Percentiles rank a stretch among this genome's conserved stretches.
These are phyloP conservation scores for Fusarium udum DNA, from an alignment of 2,329 filamentous ascomycete genomes.

Conservation along the genomic window DNA sequence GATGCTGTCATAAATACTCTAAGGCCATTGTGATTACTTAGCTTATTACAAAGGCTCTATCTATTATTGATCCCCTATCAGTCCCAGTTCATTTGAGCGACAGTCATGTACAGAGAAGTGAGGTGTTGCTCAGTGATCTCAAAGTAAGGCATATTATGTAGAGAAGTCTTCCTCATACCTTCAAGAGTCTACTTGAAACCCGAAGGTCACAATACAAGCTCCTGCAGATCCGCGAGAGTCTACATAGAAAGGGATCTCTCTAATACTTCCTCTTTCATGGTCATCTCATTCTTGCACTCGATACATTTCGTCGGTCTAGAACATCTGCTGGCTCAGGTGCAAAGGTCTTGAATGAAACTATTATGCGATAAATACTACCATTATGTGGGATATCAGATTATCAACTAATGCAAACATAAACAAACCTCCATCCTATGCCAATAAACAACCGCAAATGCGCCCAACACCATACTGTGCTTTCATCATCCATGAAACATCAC, in stretches of 20 bases:
- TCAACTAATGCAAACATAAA: background rate
- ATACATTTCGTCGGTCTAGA: background rate
- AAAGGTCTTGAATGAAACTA: background rate
- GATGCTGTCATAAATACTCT: background rate
- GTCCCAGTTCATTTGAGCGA: background rate
- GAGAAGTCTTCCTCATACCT: background rate
- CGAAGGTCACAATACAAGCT: too few relatives aligned
- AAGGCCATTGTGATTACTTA: background rate
- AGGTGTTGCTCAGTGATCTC: too few relatives aligned
- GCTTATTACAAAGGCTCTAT: background rate
- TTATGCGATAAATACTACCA: conserved; percentile 17
- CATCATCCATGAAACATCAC: conserved; percentile 36
- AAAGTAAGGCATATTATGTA: background rate
- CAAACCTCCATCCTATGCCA: conserved; percentile 16
- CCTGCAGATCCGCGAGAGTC: background rate
- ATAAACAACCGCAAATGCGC: conserved; percentile 14
- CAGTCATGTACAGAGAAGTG: background rate
- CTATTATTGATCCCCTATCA: background rate
- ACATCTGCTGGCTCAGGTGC: background rate
- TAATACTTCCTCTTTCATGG: background rate
- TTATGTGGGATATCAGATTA: conserved; percentile 30
- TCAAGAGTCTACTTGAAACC: too few relatives aligned
- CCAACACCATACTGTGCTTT: conserved; percentile 28
- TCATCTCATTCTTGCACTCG: background rate
- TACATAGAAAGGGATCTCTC: background rate